Conservation (phyloP, 2,329 filamentous ascomycete species). For the Trichoderma sp. region DNA sequence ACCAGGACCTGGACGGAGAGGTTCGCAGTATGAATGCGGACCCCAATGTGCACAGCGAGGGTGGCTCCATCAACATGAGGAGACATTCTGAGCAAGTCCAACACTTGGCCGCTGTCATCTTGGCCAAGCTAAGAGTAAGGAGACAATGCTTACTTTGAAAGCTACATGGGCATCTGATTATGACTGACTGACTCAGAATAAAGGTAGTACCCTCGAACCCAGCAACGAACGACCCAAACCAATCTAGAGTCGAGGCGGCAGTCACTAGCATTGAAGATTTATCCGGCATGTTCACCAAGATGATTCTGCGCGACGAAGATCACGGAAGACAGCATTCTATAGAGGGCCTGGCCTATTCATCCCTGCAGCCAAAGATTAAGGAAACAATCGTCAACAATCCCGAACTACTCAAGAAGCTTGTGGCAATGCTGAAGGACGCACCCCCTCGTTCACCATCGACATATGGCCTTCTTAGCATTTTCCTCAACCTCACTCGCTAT, state of each 20-base stretch:
- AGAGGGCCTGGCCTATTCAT: slow-evolving; percentile 90
- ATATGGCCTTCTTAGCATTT: slow-evolving; percentile 83
- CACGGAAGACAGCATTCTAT: slow-evolving; percentile 69
- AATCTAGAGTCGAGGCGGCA: slow-evolving; percentile 52
- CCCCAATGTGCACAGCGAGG: slow-evolving; percentile 59
- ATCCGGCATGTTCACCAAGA: slow-evolving; percentile 63
- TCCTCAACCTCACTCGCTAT: slow-evolving; percentile 83
- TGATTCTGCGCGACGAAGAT: slow-evolving; percentile 62
- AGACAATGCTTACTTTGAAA: background rate
- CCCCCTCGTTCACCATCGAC: slow-evolving; percentile 68
- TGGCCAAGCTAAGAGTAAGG: slow-evolving; percentile 69
- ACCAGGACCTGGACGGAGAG: slow-evolving; percentile 64
- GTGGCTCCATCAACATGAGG: slow-evolving; percentile 61
- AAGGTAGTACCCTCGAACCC: slow-evolving; percentile 58
- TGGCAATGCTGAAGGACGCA: slow-evolving; percentile 62
- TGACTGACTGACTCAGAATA: slow-evolving; percentile 52
- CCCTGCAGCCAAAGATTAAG: slow-evolving; percentile 81
- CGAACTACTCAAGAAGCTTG: slow-evolving; percentile 68
- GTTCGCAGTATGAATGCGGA: slow-evolving; percentile 53
- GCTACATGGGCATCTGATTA: slow-evolving; percentile 29
- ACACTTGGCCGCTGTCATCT: slow-evolving; percentile 70
- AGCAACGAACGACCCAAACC: slow-evolving; percentile 41
- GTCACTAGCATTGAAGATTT: slow-evolving; percentile 67
- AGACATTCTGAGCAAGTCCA: slow-evolving; percentile 63
- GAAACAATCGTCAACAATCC: slow-evolving; percentile 73